phyloP scores from a whole-genome alignment of 768 basidiomycete genomes.

The Dentipellis sp. region DNA sequence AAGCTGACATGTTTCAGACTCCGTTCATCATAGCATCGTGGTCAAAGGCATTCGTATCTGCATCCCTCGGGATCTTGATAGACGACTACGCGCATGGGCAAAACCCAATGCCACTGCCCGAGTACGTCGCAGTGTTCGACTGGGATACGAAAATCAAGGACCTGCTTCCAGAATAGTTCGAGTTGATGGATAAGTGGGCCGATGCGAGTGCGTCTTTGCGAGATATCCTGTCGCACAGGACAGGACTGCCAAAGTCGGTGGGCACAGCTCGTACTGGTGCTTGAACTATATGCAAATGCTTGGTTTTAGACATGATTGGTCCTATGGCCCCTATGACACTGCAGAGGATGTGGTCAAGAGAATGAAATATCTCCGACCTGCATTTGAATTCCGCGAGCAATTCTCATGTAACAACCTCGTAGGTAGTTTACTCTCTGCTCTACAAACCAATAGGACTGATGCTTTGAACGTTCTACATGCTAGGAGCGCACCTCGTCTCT shows the following conservation, averaged over 20 bases:
- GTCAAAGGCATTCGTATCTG: conserved; percentile 6
- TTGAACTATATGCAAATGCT: background rate
- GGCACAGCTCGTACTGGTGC: background rate
- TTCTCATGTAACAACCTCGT: conserved; percentile 32
- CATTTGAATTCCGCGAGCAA: conserved; percentile 26
- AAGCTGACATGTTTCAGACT: background rate
- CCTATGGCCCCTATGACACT: conserved; percentile 2
- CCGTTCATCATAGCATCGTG: conserved; percentile 7
- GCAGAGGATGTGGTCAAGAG: conserved; percentile 9
- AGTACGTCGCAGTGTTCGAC: background rate
- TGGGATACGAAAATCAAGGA: conserved; percentile 5
- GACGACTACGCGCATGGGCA: conserved; percentile 6
- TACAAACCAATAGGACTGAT: background rate
- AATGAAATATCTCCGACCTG: conserved; percentile 22
- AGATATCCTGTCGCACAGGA: conserved; percentile 25
- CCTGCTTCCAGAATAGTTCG: conserved; percentile 20
- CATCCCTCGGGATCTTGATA: conserved; percentile 4
- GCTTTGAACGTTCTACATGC: conserved; percentile 28
- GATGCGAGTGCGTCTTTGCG: conserved; percentile 19
- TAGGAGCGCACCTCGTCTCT: conserved; percentile 24
- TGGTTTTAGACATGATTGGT: conserved; percentile 4
- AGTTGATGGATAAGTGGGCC: conserved; percentile 26
- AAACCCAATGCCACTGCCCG: conserved; percentile 1
- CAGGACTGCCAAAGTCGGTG: conserved; percentile 23
- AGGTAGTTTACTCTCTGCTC: background rate